Conservation (phyloP, 2,329 filamentous ascomycete genomes). For the Calonectria naviculata region DNA sequence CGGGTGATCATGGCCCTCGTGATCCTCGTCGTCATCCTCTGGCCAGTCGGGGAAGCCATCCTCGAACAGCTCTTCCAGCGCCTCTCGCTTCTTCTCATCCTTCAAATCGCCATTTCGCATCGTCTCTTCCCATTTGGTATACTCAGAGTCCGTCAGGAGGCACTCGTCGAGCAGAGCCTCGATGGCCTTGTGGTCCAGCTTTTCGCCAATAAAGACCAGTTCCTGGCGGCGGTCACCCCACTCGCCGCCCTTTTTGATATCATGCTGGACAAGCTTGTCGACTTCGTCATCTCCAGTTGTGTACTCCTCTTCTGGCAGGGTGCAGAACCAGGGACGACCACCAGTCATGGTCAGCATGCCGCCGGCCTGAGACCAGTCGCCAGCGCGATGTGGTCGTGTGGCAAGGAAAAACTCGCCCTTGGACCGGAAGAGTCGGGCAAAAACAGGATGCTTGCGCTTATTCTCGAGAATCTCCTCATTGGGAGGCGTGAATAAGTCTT, state of each 20-base stretch:
- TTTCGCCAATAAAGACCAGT: conserved; percentile 79
- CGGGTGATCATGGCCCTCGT: conserved; percentile 40
- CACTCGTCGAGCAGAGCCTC: conserved; percentile 68
- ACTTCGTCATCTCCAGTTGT: conserved; percentile 59
- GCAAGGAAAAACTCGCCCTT: conserved; percentile 72
- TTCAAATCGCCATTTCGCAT: conserved; percentile 56
- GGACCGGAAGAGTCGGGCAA: conserved; percentile 68
- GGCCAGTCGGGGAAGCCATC: conserved; percentile 70
- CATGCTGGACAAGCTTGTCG: conserved; percentile 59
- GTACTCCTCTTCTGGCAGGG: conserved; percentile 63
- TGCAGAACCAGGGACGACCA: conserved; percentile 69
- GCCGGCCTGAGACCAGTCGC: conserved; percentile 73
- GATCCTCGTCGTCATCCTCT: conserved; percentile 51
- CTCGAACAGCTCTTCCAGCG: conserved; percentile 63
- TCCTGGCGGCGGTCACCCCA: conserved; percentile 80
- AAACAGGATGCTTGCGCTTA: conserved; percentile 64
- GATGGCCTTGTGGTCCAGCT: conserved; percentile 64
- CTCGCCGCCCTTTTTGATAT: conserved; percentile 64
- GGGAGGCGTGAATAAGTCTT: conserved; percentile 47
- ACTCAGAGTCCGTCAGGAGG: conserved; percentile 70
- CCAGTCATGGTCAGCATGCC: conserved; percentile 71
- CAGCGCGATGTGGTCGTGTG: conserved; percentile 64
- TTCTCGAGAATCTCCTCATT: conserved; percentile 62
- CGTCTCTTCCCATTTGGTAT: conserved; percentile 61
- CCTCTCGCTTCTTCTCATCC: conserved; percentile 55